These are phyloP conservation scores for Termitomyces sp. DNA, from an alignment of 768 basidiomycete genomes.

Conservation along the genomic window DNA sequence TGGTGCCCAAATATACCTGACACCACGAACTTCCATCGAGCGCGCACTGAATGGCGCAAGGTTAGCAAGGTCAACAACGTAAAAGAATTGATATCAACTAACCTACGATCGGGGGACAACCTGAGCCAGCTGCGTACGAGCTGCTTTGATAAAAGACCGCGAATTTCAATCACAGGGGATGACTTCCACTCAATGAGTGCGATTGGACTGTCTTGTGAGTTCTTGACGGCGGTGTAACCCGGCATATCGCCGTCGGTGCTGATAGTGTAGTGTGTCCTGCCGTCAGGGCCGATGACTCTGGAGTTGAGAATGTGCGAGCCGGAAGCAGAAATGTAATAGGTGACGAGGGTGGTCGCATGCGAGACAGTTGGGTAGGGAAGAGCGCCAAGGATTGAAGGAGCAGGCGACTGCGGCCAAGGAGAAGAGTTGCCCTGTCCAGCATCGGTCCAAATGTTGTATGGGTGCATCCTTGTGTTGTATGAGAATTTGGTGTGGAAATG, in stretches of 20 bases:
- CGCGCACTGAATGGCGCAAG: conserved; percentile 29
- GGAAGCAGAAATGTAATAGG: conserved; percentile 46
- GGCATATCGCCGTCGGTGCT: conserved; percentile 44
- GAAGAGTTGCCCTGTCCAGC: conserved; percentile 20
- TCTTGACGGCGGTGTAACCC: conserved; percentile 50
- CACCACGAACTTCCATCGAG: conserved; percentile 45
- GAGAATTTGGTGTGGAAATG: neutral
- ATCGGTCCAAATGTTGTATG: conserved; percentile 33
- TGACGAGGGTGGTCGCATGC: conserved; percentile 24
- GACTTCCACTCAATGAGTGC: conserved; percentile 57
- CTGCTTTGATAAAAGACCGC: conserved; percentile 44
- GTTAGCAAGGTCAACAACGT: neutral
- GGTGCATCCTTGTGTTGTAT: conserved; percentile 19
- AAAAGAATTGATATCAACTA: conserved; percentile 1
- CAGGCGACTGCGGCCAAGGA: conserved; percentile 17
- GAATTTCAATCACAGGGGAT: conserved; percentile 47
- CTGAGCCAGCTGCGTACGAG: conserved; percentile 47
- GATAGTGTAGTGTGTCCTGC: conserved; percentile 42
- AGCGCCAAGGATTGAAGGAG: conserved; percentile 58
- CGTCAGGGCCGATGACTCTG: conserved; percentile 43
- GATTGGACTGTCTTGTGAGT: conserved; percentile 37
- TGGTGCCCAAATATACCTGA: conserved; percentile 52
- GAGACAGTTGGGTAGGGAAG: conserved; percentile 46
- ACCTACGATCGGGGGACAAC: conserved; percentile 43
- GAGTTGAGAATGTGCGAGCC: conserved; percentile 51